A percentile compares a stretch with the other conserved stretches of the same genome.
These are phyloP conservation scores for Fusarium veterinarium DNA, from an alignment of 2,329 filamentous ascomycete genomes.

Conservation along the genomic window DNA sequence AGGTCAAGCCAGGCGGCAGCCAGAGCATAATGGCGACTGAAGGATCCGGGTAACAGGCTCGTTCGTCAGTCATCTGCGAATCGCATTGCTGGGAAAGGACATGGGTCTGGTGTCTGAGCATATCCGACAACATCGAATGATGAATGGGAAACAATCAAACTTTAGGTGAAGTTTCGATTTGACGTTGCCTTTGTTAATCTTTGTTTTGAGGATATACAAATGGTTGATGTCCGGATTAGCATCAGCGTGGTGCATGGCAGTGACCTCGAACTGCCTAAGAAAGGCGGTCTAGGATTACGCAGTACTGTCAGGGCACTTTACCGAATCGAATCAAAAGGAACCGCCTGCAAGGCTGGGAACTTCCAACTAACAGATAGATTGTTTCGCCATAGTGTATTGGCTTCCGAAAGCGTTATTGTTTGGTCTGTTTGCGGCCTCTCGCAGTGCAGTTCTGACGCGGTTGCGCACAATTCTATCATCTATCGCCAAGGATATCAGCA, in stretches of 20 bases:
- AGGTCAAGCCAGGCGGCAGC: background rate
- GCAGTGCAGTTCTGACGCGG: background rate
- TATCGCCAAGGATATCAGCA: background rate
- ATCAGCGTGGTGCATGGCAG: background rate
- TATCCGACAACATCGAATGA: background rate
- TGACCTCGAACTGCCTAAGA: background rate
- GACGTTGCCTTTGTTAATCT: background rate
- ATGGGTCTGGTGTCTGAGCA: background rate
- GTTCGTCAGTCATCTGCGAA: background rate
- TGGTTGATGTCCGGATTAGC: background rate
- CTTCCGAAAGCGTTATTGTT: background rate
- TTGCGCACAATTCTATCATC: background rate
- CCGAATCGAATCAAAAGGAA: background rate
- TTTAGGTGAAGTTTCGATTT: background rate
- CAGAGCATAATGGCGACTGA: background rate
- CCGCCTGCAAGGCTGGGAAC: slow-evolving; percentile 2
- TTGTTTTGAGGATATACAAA: background rate
- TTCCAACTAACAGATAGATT: background rate
- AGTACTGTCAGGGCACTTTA: background rate
- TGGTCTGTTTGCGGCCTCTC: background rate
- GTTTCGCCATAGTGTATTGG: background rate
- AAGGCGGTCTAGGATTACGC: slow-evolving; percentile 16
- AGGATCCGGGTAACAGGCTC: background rate
- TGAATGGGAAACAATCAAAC: background rate
- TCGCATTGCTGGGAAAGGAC: background rate